These are phyloP conservation scores for Westerdykella sp. DNA, from an alignment of 2,329 filamentous ascomycete species.

Conservation along the genomic window DNA sequence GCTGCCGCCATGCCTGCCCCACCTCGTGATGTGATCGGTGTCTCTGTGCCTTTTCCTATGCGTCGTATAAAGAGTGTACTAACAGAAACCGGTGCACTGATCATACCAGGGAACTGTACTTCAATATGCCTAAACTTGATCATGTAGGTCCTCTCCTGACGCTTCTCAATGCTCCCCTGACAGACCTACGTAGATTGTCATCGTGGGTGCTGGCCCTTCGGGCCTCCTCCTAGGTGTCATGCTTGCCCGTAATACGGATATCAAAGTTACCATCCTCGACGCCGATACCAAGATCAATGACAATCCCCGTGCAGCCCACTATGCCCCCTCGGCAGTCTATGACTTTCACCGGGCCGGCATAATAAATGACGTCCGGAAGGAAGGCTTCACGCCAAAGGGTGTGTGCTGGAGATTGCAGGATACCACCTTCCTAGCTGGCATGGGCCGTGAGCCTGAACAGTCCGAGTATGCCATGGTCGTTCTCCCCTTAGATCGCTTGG, in stretches of 20 bases:
- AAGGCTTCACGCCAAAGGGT: slow-evolving; percentile 39
- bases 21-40: neutral
- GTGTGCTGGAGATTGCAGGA: slow-evolving; percentile 43
- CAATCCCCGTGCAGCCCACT: slow-evolving; percentile 58
- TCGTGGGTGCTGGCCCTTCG: slow-evolving; percentile 30
- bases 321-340: slow-evolving; percentile 52
- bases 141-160: slow-evolving; percentile 15
- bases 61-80: too few species aligned
- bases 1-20: neutral
- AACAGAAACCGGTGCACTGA: too few species aligned
- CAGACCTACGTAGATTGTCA: slow-evolving; percentile 21
- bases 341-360: slow-evolving; percentile 56
- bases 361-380: slow-evolving; percentile 44
- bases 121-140: slow-evolving; percentile 26
- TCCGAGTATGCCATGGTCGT: slow-evolving; percentile 25
- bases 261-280: slow-evolving; percentile 52
- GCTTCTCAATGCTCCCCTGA: neutral
- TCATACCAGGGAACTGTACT: too few species aligned
- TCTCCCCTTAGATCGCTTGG: slow-evolving; percentile 26
- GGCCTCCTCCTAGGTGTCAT: slow-evolving; percentile 40
- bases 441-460: slow-evolving; percentile 25
- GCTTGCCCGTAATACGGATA: slow-evolving; percentile 46
- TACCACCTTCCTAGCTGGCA: slow-evolving; percentile 26
- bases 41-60: neutral
- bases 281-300: slow-evolving; percentile 50